These are phyloP conservation scores for Boeremia lycopersici DNA, from an alignment of 2,329 filamentous ascomycete species.

Conservation along the genomic window DNA sequence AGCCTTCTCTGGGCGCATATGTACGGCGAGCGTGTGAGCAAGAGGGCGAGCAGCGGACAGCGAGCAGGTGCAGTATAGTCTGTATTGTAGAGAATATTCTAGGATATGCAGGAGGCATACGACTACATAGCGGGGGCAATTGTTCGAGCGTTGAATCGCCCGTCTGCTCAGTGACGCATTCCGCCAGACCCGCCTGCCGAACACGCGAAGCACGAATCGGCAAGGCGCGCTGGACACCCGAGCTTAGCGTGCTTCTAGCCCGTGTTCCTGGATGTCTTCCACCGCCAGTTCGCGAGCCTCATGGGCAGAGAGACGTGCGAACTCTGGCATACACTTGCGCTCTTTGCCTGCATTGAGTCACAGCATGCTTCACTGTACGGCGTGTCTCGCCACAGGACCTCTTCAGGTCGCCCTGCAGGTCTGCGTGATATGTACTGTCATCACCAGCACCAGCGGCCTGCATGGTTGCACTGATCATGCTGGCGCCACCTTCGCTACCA, in stretches of 20 bases:
- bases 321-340: neutral
- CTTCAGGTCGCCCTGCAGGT: neutral
- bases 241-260: conserved; percentile 3
- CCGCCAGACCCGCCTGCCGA: conserved; percentile 1
- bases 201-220: conserved; percentile 1
- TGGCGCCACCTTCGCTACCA: conserved; percentile 9
- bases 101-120: conserved; percentile 1
- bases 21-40: conserved; percentile 2
- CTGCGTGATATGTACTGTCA: conserved; percentile 6
- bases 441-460: neutral
- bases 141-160: conserved; percentile 11
- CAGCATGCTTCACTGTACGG: neutral
- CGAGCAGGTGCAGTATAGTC: neutral
- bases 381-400: neutral
- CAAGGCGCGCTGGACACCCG: conserved; percentile 8
- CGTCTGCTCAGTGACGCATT: conserved; percentile 16
- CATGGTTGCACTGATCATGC: conserved; percentile 7
- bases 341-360: neutral
- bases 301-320: neutral
- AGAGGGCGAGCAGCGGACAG: neutral
- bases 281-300: conserved; percentile 9
- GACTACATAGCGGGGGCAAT: conserved; percentile 16
- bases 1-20: conserved; percentile 7
- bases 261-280: conserved; percentile 7
- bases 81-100: conserved; percentile 8